Base-by-base conservation (phyloP, 140 eudicot genomes). In the Senecio squalidus region DNA sequence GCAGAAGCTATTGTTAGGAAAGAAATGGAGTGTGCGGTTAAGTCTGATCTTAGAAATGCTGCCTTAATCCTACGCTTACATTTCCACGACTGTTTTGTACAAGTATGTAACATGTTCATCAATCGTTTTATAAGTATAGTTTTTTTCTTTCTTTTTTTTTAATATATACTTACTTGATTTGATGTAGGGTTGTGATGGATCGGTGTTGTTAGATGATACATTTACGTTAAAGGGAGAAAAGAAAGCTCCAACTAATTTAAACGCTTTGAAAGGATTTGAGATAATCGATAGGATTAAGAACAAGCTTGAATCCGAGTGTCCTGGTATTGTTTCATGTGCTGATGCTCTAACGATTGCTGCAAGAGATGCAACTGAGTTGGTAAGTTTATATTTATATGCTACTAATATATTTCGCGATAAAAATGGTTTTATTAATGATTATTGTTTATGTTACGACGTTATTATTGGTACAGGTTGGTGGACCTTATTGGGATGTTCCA, bases 401-500 rank as follows among this genome's bases (percentile, higher is more conserved):
- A 22, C 5, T 47, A 55, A 20, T 15, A 13, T 45, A 46, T 15
- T 18, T 56, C 31, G 26, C 15, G 5, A 40, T n/a, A 26, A 31
- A 31, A 17, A 24, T 36, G 0, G 46, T 25, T 38, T 36, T 55
- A 29, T 30, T 7, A 2, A 10, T 23, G 15, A 27, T 72, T 15
- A 59, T 52, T 31, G 44, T 56, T 36, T 36, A 15, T 36, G 14
- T 36, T n/a, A 44, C 33, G 34, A 39, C 41, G 23, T 53, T 53
- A 58, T 13, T 27, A 4, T 52, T 45, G 28, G 33, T 77, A 58
- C 58, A 91, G 98, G 98, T 86, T 76, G 98, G 98, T 69, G 98
- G 98, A 50, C 98, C 98, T 24, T 86, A 83, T 55, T 91, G 98
- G 98, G 69, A 81, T 71, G 98, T 91, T 18, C 92, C 92, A 0